Evolutionary conservation across 176 grass and related monocot genomes (phyloP).

Genomic region (Panicum miliaceum): DNA sequence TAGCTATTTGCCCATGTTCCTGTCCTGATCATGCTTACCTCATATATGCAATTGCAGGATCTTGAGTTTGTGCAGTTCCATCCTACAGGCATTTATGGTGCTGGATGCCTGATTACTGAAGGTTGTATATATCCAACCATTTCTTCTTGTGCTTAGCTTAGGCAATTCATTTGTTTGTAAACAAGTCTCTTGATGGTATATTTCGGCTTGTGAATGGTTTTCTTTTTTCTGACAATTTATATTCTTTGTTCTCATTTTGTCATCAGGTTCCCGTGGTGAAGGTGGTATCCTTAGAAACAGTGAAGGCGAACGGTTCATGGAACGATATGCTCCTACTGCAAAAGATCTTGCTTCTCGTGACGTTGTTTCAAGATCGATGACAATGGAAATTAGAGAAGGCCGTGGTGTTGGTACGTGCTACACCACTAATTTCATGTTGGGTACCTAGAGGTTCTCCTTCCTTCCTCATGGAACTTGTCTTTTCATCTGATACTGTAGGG

Average conservation of each 20-base stretch:
- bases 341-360: constrained; percentile 92
- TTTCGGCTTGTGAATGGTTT: background rate
- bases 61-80: constrained; percentile 99
- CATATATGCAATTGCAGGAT: constrained; percentile 66
- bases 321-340: constrained; percentile 77
- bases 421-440: background rate
- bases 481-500: constrained; percentile 52
- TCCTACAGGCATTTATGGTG: constrained; percentile 88
- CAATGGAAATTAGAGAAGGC: constrained; percentile 87
- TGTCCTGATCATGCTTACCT: constrained; percentile 37
- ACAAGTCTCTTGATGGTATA: background rate
- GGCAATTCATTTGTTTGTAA: background rate
- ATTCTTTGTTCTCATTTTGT: constrained; percentile 11
- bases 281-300: constrained; percentile 93
- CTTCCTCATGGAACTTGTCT: background rate
- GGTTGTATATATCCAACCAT: constrained; percentile 45
- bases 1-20: constrained; percentile 19
- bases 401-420: constrained; percentile 74
- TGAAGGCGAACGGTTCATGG: constrained; percentile 91
- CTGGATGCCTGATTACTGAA: constrained; percentile 89
- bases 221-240: constrained; percentile 1
- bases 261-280: constrained; percentile 81
- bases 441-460: background rate
- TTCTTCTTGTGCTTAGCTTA: constrained; percentile 16
- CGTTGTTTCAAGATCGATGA: constrained; percentile 89